Evolutionary conservation across 805 yeast species (phyloP), one percentile per base, ranked within the genome.

Genomic region (Ogataea philodendri): DNA sequence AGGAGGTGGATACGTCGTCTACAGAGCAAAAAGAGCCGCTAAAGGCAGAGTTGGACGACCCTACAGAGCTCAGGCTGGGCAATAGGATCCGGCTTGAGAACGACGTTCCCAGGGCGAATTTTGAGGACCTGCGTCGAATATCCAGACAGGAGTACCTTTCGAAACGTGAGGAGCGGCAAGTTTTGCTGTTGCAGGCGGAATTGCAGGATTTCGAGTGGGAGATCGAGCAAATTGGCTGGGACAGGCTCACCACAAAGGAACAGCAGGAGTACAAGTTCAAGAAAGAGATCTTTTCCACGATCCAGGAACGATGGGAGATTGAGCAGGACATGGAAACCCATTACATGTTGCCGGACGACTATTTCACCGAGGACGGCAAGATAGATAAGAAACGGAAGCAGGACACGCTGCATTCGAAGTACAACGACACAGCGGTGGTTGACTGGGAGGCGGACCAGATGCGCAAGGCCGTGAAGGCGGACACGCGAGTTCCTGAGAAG

Each of bases 321-420:
- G 58, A 55, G 5, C 35, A 37, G 10, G 44, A 32, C 9, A 19
- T 35, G 9, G 26, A 35, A 5, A 47, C 45, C 3, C 58, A 65
- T 5, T 82, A 77, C 44, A 55, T 63, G 14, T 45, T 81, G 11
- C 87, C 84, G 2, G 75, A 72, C 22, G 86, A 78, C 32, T 70
- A 71, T 42, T 42, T 70, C n/a, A 72, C 71, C 2, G 66, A 64
- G 9, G 64, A 67, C 10, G 81, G 82, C 2, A 67, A 67, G 26
- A 59, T 75, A 8, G 84, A 79, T 43, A 60, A 65, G 15, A 70
- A 71, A 44, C 57, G 79, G 17, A 83, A 81, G 52, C 70, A 68
- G 32, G 70, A 67, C 3, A 67, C 66, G 2, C 61, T 84, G 28
- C 60, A 69, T 37, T 52, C 65, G 3, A 65, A 68, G 29, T 59